Base-by-base conservation (phyloP, 2,329 filamentous ascomycete genomes). In the Aspergillus japonicus region DNA sequence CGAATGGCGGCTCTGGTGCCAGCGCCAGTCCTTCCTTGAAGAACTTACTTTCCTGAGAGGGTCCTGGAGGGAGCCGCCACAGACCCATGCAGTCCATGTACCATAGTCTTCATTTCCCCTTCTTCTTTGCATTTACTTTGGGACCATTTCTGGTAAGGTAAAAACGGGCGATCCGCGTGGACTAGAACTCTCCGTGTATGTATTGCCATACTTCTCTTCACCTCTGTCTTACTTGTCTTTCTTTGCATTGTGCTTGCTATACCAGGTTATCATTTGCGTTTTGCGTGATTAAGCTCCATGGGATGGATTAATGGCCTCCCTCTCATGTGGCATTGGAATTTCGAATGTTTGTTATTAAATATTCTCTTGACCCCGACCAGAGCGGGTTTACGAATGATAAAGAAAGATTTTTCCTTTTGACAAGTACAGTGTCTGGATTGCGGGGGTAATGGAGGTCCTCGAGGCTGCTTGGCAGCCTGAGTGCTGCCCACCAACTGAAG, bases 21-120 rank as follows among this genome's bases (percentile, higher is more conserved):
- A 92, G 90, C 68, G 89, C 89, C 16, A 92, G 87, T 69, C 89
- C 90, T 11, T 92, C 89, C 10, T 74, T 93, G 62, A 85, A 87
- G 67, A 92, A 93, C 68, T 75, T 93, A 52, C 81, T 93, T 56
- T 89, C 86, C 51, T 91, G 75, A 78, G 51, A 51, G 47, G 44
- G 26, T n/a, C 23, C 23, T 61, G 50, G 44, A 29, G 26, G 54
- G 57, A 24, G 54, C 26, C 50, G 42, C 49, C 16, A 50, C 42
- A 56, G 54, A 58, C 47, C 29, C 50, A 44, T 48, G 39, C n/a
- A 21, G 39, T 31, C 54, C 47, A 47, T 66, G 64, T 67, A 67
- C 61, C 56, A 64, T 67, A 64, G 56, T 23, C 47, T 58, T 56
- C 44, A 39, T 51, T 31, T 56, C 57, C 50, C 19, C 42, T 42